These are phyloP conservation scores for Mercurialis annua DNA, from an alignment of 345 rosid genomes.

Conservation along the genomic window DNA sequence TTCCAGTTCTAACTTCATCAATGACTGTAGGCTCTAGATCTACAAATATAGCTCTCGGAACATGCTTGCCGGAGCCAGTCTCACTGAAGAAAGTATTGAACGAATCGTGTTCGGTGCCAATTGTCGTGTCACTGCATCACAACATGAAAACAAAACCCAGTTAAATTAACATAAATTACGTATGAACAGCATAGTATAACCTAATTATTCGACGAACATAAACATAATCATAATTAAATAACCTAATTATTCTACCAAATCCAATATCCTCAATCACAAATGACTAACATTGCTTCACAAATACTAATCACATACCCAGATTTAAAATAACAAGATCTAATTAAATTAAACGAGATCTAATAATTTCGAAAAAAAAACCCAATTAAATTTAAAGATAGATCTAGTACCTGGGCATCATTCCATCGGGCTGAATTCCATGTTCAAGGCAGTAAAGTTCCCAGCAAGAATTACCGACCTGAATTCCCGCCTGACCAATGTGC, in stretches of 20 bases:
- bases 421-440: constrained; percentile 70
- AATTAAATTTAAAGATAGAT: neutral
- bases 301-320: neutral
- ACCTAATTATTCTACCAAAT: neutral
- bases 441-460: constrained; percentile 84
- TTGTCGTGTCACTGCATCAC: constrained; percentile 54
- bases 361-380: neutral
- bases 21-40: constrained; percentile 87
- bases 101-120: constrained; percentile 62
- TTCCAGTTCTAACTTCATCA: constrained; percentile 75
- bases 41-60: constrained; percentile 78
- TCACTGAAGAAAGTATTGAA: constrained; percentile 91
- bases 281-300: neutral
- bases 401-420: constrained; percentile 59
- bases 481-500: constrained; percentile 75
- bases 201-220: no score
- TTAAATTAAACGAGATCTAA: no score
- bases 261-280: neutral
- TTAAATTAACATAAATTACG: neutral
- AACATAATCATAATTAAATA: no score
- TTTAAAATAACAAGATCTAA: neutral
- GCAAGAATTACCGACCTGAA: constrained; percentile 73
- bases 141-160: neutral
- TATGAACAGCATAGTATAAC: neutral
- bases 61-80: constrained; percentile 89